phyloP scores from a whole-genome alignment of 225 moss, liverwort and hornwort genomes.

The Pseudoscleropodium purum region DNA sequence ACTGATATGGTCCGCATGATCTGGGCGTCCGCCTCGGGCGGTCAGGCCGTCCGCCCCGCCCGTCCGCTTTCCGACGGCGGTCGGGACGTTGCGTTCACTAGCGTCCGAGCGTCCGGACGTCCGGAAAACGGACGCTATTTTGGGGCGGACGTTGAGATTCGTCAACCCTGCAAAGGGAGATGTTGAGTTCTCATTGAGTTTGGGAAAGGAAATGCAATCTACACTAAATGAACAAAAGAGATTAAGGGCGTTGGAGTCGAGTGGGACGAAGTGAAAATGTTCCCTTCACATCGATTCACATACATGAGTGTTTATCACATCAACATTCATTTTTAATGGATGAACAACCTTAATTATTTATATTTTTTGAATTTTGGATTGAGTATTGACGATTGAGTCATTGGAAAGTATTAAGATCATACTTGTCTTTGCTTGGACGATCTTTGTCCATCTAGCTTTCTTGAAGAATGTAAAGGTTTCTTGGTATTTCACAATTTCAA shows the following conservation, averaged over 20 bases:
- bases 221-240: neutral
- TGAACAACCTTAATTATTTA: neutral
- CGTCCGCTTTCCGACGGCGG: no score
- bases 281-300: constrained; percentile 2
- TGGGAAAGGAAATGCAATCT: neutral
- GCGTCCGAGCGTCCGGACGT: no score
- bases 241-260: constrained; percentile 8
- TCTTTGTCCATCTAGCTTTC: neutral
- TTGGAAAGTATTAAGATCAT: neutral
- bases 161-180: no score
- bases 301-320: constrained; percentile 7
- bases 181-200: constrained; percentile 29
- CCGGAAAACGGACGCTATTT: no score
- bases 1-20: no score
- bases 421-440: neutral
- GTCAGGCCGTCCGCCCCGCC: no score
- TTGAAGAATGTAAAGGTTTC: neutral
- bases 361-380: neutral
- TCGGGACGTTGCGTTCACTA: no score
- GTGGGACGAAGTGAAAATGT: constrained; percentile 49
- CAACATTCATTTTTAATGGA: neutral
- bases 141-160: no score
- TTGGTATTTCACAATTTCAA: neutral
- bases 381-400: neutral
- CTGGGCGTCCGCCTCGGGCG: no score